These are phyloP conservation scores for Arthrobotrys musiformis DNA, from an alignment of 2,329 filamentous ascomycete genomes.

Conservation along the genomic window DNA sequence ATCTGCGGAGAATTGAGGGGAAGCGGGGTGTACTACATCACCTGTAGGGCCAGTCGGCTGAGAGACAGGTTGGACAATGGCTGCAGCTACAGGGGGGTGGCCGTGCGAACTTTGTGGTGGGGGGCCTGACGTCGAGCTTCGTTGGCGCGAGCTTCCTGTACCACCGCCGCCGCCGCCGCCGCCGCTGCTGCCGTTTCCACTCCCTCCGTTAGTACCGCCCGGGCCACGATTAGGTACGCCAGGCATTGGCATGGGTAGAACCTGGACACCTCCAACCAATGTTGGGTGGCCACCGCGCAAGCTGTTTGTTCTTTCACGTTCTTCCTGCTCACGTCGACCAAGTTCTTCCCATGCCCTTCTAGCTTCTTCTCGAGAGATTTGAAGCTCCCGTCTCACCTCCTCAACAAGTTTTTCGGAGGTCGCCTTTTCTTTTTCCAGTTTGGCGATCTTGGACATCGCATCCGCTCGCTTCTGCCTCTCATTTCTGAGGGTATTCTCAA, in stretches of 20 bases:
- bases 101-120: conserved; percentile 35
- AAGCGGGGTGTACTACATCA: conserved; percentile 49
- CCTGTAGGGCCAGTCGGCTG: conserved; percentile 51
- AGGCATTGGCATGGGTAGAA: conserved; percentile 85
- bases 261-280: conserved; percentile 89
- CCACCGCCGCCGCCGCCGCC: no score
- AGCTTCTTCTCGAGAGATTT: conserved; percentile 95
- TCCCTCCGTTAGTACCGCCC: conserved; percentile 62
- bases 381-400: conserved; percentile 91
- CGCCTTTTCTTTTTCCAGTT: conserved; percentile 74
- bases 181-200: conserved; percentile 57
- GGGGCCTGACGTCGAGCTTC: conserved; percentile 36
- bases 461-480: conserved; percentile 78
- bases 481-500: conserved; percentile 78
- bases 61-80: conserved; percentile 38
- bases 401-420: conserved; percentile 80
- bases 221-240: conserved; percentile 71
- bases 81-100: conserved; percentile 18
- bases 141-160: conserved; percentile 9
- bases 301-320: conserved; percentile 85
- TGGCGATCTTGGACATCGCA: conserved; percentile 68
- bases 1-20: conserved; percentile 45
- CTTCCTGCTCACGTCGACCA: conserved; percentile 89
- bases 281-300: conserved; percentile 88
- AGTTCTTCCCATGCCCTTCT: conserved; percentile 97